A percentile compares a stretch with the other conserved stretches of the same genome.
These are phyloP conservation scores for Phaffia tasmanica DNA, from an alignment of 768 basidiomycete genomes.

Conservation along the genomic window DNA sequence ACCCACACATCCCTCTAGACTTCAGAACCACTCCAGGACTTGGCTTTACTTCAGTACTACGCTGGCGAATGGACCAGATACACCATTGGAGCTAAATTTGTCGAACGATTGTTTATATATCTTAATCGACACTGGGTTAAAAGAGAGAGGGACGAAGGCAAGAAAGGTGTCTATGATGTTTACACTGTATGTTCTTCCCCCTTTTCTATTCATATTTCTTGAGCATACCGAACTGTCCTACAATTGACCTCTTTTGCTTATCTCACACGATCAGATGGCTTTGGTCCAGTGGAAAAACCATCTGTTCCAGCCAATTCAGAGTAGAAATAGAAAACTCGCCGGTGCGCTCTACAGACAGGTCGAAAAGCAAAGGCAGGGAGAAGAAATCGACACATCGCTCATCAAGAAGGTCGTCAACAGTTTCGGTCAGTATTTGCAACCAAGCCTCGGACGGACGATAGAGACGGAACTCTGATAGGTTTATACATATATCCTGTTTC, in stretches of 20 bases:
- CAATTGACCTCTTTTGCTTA: not conserved
- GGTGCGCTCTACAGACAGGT: slow-evolving; percentile 78
- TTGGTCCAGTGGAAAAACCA: slow-evolving; percentile 92
- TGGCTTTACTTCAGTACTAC: slow-evolving; percentile 80
- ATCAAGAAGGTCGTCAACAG: slow-evolving; percentile 92
- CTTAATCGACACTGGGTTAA: slow-evolving; percentile 99
- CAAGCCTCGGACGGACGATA: too few species aligned
- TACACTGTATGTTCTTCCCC: slow-evolving; percentile 61
- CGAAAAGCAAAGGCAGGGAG: slow-evolving; percentile 86
- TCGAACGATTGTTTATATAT: slow-evolving; percentile 94
- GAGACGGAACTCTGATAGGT: not conserved
- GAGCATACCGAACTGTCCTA: not conserved
- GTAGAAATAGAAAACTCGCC: slow-evolving; percentile 67
- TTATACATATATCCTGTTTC: not conserved
- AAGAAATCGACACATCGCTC: slow-evolving; percentile 80
- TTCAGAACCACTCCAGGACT: slow-evolving; percentile 70
- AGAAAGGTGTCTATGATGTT: slow-evolving; percentile 86
- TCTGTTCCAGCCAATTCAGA: slow-evolving; percentile 80
- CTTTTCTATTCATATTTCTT: not conserved
- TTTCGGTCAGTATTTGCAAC: slow-evolving; percentile 43
- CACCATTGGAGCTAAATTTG: slow-evolving; percentile 92
- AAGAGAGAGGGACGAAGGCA: slow-evolving; percentile 90
- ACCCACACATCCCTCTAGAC: slow-evolving; percentile 42
- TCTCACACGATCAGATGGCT: slow-evolving; percentile 52
- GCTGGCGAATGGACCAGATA: slow-evolving; percentile 90